Evolutionary conservation across 2,329 filamentous ascomycete genomes (phyloP).

Genomic region (Aspergillus texensis): DNA sequence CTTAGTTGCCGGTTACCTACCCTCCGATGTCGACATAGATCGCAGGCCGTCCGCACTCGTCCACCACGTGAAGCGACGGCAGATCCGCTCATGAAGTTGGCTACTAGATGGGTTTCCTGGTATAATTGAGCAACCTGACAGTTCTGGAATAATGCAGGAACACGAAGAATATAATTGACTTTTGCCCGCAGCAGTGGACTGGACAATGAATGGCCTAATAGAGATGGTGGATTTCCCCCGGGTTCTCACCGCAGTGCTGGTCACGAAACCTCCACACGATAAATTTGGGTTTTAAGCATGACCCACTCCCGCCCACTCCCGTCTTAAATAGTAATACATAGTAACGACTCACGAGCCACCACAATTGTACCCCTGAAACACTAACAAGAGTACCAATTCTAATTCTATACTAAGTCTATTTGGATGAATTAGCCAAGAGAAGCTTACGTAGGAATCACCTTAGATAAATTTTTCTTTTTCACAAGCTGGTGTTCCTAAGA

Average conservation of each 20-base stretch:
- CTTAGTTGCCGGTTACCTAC: constrained; percentile 10
- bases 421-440: not conserved
- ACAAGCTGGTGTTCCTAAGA: not conserved
- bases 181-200: not conserved
- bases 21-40: constrained; percentile 27
- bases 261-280: not conserved
- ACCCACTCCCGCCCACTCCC: not conserved
- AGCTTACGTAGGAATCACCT: not conserved
- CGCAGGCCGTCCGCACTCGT: constrained; percentile 22
- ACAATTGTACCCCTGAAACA: too few relatives aligned
- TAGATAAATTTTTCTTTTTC: too few relatives aligned
- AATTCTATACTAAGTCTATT: not conserved
- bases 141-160: not conserved
- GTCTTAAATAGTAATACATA: too few relatives aligned
- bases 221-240: not conserved
- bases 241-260: not conserved
- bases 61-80: constrained; percentile 10
- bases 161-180: not conserved
- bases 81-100: constrained; percentile 4
- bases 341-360: too few relatives aligned
- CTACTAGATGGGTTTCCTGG: not conserved
- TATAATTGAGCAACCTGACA: not conserved
- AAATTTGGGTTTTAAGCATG: not conserved
- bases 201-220: not conserved
- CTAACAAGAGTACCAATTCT: not conserved